Evolutionary conservation across 1,284 basidiomycete species (phyloP), one percentile per base, ranked within the genome.

Genomic region (Nidula niveotomentosa): DNA sequence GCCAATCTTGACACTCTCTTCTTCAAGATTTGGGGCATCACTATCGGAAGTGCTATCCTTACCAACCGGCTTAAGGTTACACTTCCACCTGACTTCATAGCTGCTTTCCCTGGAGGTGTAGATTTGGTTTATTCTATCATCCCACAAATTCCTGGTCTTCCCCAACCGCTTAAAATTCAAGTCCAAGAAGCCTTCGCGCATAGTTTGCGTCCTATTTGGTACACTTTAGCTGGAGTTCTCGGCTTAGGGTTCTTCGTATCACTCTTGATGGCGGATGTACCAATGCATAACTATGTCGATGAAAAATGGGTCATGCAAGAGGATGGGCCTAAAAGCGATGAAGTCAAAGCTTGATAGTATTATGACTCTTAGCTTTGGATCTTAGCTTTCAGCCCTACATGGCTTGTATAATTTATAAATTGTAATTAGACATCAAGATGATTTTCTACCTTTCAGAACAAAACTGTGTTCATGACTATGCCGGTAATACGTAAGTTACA

Each of bases 111-210:
- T 17, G 47, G 50, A 4, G 56, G 56, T 1, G 6, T 48, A 4
- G 36, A 72, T 47, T 65, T 75, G n/a, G 67, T 72, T 1, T 76
- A 69, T 58, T 64, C 67, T 6, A 67, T 65, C 3, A 76, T 77
- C 37, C 75, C 73, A 1, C 37, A 58, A 15, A 73, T 77, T 41
- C 18, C 44, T 6, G 10, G 17, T 0, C 65, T 79, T 3, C 56
- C 64, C 1, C 65, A 72, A 54, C 70, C 74, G 0, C 60, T 76
- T 8, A 57, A 56, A n/a, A 49, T 36, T 1, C 51, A 69, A 51
- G 74, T 76, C 1, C 68, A 64, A 8, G 58, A 53, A 2, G 75
- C 73, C 5, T 77, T 76, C 56, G 69, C 69, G 0, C 58, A 60
- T 0, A 69, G 69, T 52, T 56, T 77, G 48, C 23, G 55, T 0